Conservation (phyloP, 2,329 filamentous ascomycete species). For the Parascedosporium putredinis region DNA sequence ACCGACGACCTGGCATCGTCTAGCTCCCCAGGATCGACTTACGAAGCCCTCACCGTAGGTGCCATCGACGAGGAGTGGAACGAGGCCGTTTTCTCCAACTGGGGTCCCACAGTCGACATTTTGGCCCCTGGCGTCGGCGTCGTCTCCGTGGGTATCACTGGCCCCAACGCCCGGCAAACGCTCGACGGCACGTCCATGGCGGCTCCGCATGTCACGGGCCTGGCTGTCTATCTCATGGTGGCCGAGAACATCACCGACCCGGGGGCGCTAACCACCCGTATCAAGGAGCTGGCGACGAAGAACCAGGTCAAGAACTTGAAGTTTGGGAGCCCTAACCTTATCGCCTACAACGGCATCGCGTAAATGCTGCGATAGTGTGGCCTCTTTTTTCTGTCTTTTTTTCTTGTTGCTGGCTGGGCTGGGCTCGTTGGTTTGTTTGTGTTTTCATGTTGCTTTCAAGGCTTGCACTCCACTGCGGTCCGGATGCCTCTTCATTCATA, state of each 20-base stretch:
- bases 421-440: no score
- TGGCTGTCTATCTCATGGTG: slow-evolving; percentile 36
- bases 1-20: slow-evolving; percentile 25
- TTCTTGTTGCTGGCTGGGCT: no score
- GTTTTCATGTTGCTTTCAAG: no score
- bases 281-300: slow-evolving; percentile 30
- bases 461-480: no score
- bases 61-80: slow-evolving; percentile 25
- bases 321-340: slow-evolving; percentile 35
- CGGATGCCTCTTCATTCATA: no score
- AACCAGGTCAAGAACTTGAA: slow-evolving; percentile 29
- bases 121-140: slow-evolving; percentile 27
- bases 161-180: slow-evolving; percentile 5
- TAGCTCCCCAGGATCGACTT: slow-evolving; percentile 30
- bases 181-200: neutral
- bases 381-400: no score
- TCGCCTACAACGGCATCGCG: slow-evolving; percentile 43
- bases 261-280: slow-evolving; percentile 34
- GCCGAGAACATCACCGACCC: slow-evolving; percentile 30
- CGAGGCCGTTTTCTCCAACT: slow-evolving; percentile 35
- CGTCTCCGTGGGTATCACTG: slow-evolving; percentile 20
- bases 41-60: slow-evolving; percentile 34
- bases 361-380: no score
- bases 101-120: slow-evolving; percentile 24
- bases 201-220: neutral